A percentile compares a stretch with the other conserved stretches of the same genome.
Evolutionary conservation across 2,329 filamentous ascomycete species (phyloP).

Genomic region (Sporothrix inflata): DNA sequence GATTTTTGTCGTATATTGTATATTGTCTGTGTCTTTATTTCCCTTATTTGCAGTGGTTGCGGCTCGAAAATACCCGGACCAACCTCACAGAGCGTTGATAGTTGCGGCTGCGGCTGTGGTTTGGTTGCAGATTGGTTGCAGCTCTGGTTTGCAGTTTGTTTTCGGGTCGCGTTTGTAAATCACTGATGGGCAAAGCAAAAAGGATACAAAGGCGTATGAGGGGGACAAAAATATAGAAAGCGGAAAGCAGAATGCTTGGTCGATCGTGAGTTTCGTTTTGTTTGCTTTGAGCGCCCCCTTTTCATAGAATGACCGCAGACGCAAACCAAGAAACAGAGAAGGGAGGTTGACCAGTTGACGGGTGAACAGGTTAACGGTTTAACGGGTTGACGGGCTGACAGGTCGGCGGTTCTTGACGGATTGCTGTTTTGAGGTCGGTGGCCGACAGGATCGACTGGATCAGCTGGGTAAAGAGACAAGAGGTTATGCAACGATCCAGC

Average conservation of each 20-base stretch:
- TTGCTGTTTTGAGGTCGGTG: neutral
- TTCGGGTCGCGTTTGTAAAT: conserved; percentile 4
- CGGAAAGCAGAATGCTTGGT: neutral
- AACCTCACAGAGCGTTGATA: conserved; percentile 17
- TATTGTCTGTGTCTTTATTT: neutral
- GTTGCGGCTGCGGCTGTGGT: neutral
- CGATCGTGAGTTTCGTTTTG: conserved; percentile 20
- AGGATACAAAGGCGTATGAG: neutral
- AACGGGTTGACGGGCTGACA: neutral
- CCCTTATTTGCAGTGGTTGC: neutral
- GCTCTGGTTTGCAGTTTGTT: neutral
- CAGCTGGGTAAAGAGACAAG: neutral
- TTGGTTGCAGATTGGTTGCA: neutral
- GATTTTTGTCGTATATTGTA: neutral
- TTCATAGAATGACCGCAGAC: neutral
- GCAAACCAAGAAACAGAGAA: neutral
- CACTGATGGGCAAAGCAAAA: neutral
- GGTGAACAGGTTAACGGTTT: conserved; percentile 10
- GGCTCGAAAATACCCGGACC: conserved; percentile 27
- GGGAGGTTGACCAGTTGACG: conserved; percentile 8
- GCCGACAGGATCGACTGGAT: conserved; percentile 12
- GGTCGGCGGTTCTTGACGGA: neutral
- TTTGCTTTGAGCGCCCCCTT: neutral
- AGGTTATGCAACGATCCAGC: conserved; percentile 6
- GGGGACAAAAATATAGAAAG: neutral